Conservation (phyloP, 1,139 yeast species). For the Williopsis jadinii region DNA sequence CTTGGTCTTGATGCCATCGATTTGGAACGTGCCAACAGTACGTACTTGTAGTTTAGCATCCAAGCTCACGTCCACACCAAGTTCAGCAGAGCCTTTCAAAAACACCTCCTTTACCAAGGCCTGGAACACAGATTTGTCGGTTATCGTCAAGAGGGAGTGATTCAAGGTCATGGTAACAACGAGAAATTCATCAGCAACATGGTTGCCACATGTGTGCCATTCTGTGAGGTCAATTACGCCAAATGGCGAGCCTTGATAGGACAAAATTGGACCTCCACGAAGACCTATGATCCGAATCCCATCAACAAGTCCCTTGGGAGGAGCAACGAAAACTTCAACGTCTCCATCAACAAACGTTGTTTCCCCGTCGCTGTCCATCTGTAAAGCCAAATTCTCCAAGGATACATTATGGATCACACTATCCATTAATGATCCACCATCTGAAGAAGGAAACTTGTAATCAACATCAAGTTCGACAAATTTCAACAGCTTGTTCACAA, state of each 20-base stretch:
- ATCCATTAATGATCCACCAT: neutral
- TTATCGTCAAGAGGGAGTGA: conserved; percentile 27
- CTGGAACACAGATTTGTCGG: conserved; percentile 27
- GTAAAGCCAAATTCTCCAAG: conserved; percentile 26
- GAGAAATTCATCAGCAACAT: conserved; percentile 18
- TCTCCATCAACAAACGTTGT: conserved; percentile 28
- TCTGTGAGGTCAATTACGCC: conserved; percentile 27
- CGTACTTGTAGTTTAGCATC: conserved; percentile 24
- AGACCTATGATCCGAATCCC: conserved; percentile 13
- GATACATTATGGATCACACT: conserved; percentile 26
- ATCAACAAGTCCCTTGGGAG: conserved; percentile 6
- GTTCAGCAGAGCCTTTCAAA: conserved; percentile 25
- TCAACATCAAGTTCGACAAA: conserved; percentile 12
- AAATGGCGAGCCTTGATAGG: conserved; percentile 27
- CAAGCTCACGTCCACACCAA: conserved; percentile 26
- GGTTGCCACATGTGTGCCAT: conserved; percentile 31
- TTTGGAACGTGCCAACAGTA: conserved; percentile 27
- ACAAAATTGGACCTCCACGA: conserved; percentile 29
- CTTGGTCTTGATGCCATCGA: conserved; percentile 20
- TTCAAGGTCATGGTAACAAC: conserved; percentile 24
- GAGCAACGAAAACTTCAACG: conserved; percentile 22
- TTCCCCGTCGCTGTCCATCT: conserved; percentile 20
- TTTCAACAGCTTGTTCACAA: conserved; percentile 13
- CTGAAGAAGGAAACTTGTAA: conserved; percentile 11
- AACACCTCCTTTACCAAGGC: conserved; percentile 29